These are phyloP conservation scores for Microbotryum scabiosae DNA, from an alignment of 1,284 basidiomycete species.

Conservation along the genomic window DNA sequence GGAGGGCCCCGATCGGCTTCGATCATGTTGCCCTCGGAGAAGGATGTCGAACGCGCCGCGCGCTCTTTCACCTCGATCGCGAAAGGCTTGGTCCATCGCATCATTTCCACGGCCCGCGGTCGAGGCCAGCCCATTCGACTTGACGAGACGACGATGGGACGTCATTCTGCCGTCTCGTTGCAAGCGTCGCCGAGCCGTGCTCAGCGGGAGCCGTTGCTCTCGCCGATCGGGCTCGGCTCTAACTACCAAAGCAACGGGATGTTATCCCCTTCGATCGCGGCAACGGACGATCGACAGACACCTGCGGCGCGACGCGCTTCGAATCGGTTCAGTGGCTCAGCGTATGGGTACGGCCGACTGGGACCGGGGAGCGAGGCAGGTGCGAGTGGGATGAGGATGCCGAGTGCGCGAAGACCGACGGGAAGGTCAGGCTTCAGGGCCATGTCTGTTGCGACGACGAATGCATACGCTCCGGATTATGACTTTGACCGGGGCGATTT, in stretches of 20 bases:
- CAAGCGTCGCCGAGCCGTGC: not conserved
- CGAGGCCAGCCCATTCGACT: constrained; percentile 8
- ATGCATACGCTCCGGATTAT: constrained; percentile 28
- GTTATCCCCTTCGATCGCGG: no score
- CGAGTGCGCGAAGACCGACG: not conserved
- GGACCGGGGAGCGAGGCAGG: not conserved
- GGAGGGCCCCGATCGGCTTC: constrained; percentile 77
- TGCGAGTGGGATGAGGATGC: constrained; percentile 21
- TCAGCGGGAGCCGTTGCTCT: no score
- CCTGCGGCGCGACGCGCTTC: constrained; percentile 49
- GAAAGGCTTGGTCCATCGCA: not conserved
- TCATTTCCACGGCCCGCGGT: not conserved
- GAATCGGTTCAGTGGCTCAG: constrained; percentile 56
- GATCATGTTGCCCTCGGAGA: constrained; percentile 69
- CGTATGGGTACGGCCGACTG: constrained; percentile 56
- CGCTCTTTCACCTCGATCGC: not conserved
- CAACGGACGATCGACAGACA: no score
- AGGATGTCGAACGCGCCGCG: constrained; percentile 41
- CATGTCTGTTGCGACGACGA: constrained; percentile 17
- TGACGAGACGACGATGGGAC: not conserved
- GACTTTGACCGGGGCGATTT: constrained; percentile 20
- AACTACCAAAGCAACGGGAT: no score
- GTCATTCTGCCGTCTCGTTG: not conserved
- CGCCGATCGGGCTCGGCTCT: no score
- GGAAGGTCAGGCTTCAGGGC: not conserved